Conservation (phyloP, 2,329 filamentous ascomycete species). For the Escovopsis sp. region DNA sequence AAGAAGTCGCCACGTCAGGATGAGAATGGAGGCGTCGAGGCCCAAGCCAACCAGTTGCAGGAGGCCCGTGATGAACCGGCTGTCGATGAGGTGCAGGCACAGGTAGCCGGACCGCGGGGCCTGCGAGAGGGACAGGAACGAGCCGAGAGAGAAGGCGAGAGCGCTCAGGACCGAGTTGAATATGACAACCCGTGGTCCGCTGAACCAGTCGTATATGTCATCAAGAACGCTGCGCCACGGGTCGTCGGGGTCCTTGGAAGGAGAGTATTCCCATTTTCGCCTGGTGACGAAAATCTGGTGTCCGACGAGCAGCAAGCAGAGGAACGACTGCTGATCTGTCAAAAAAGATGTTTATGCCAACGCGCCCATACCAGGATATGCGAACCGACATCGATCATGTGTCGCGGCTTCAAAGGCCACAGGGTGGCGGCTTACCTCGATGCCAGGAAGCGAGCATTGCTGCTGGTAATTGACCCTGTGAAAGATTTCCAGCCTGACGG, state of each 20-base stretch:
- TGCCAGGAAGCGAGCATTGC: conserved; percentile 34
- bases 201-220: conserved; percentile 33
- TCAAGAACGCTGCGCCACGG: conserved; percentile 33
- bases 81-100: conserved; percentile 31
- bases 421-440: conserved; percentile 25
- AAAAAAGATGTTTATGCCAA: neutral
- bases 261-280: conserved; percentile 15
- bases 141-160: conserved; percentile 27
- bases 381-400: too few relatives aligned
- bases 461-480: conserved; percentile 30
- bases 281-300: conserved; percentile 29
- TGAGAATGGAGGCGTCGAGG: conserved; percentile 30
- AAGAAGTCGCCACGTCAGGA: conserved; percentile 37
- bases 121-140: conserved; percentile 25
- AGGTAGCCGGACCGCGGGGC: conserved; percentile 33
- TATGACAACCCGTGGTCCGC: conserved; percentile 22
- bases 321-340: conserved; percentile 24
- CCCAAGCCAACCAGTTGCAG: conserved; percentile 30
- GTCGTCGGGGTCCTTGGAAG: conserved; percentile 26
- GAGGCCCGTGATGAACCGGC: conserved; percentile 19
- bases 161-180: conserved; percentile 22
- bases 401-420: too few relatives aligned
- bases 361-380: too few relatives aligned
- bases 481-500: conserved; percentile 33
- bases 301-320: conserved; percentile 28